A percentile compares a stretch with the other conserved stretches of the same genome.
Evolutionary conservation across 495 filamentous ascomycete species (phyloP).

Genomic region (Aspergillus ostianus): DNA sequence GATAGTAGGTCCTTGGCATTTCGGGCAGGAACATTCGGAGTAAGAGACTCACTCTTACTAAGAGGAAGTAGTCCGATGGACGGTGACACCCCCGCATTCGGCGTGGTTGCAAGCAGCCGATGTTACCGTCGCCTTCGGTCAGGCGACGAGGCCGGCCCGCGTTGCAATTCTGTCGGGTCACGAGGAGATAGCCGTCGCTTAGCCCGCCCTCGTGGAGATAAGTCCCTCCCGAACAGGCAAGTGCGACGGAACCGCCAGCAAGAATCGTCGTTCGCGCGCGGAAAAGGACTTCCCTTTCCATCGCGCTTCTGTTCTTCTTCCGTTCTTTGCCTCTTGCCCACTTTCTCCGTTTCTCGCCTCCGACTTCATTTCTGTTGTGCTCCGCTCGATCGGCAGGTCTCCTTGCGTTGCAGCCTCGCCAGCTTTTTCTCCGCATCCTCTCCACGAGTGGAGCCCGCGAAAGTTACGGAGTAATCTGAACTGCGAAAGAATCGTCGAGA

Average conservation of each 20-base stretch:
- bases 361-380: background rate
- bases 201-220: background rate
- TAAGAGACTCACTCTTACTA: no score
- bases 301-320: background rate
- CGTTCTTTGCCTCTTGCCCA: background rate
- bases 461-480: background rate
- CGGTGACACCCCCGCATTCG: conserved; percentile 21
- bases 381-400: background rate
- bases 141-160: background rate
- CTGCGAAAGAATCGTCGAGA: background rate
- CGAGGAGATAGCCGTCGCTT: background rate
- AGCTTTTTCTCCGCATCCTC: background rate
- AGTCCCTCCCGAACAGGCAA: background rate
- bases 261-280: no score
- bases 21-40: no score
- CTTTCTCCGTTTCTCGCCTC: background rate
- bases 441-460: background rate
- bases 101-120: conserved; percentile 18
- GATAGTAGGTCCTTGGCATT: no score
- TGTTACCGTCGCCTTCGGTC: conserved; percentile 23
- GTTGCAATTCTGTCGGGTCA: background rate
- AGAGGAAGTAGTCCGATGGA: no score
- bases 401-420: no score
- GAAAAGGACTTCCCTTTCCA: background rate
- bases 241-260: background rate